Evolutionary conservation across 495 filamentous ascomycete species (phyloP).

Genomic region (Aspergillus sparsus): DNA sequence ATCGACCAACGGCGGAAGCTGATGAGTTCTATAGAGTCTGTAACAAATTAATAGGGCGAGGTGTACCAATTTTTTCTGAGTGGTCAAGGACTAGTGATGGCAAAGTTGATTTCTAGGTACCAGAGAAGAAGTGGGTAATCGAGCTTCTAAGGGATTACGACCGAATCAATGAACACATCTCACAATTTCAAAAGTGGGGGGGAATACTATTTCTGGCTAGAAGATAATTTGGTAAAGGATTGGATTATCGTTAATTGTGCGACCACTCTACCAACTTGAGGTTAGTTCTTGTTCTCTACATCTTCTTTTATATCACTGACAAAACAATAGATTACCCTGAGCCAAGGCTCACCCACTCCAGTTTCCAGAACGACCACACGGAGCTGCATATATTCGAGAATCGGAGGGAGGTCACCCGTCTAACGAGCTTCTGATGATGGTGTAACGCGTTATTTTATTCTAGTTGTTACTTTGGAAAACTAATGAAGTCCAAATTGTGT

Average conservation of each 20-base stretch:
- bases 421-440: too few relatives aligned
- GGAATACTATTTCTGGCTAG: constrained; percentile 10
- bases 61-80: constrained; percentile 9
- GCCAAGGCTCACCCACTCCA: constrained; percentile 5
- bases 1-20: constrained; percentile 15
- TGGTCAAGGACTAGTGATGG: constrained; percentile 18
- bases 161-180: constrained; percentile 6
- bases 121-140: constrained; percentile 17
- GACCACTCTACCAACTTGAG: constrained; percentile 9
- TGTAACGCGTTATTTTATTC: too few relatives aligned
- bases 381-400: constrained; percentile 6
- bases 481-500: too few relatives aligned
- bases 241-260: constrained; percentile 16
- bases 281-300: constrained; percentile 8
- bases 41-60: constrained; percentile 12
- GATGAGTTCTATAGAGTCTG: constrained; percentile 21
- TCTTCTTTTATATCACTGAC: constrained; percentile 10
- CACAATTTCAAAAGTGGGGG: constrained; percentile 5
- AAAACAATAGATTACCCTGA: constrained; percentile 12
- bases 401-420: too few relatives aligned
- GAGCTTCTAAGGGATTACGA: constrained; percentile 19
- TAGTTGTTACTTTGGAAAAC: too few relatives aligned
- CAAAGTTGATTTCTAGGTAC: constrained; percentile 19
- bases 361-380: constrained; percentile 10
- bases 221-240: constrained; percentile 8